These are phyloP conservation scores for Calonectria ilicicola DNA, from an alignment of 2,329 filamentous ascomycete genomes.

Conservation along the genomic window DNA sequence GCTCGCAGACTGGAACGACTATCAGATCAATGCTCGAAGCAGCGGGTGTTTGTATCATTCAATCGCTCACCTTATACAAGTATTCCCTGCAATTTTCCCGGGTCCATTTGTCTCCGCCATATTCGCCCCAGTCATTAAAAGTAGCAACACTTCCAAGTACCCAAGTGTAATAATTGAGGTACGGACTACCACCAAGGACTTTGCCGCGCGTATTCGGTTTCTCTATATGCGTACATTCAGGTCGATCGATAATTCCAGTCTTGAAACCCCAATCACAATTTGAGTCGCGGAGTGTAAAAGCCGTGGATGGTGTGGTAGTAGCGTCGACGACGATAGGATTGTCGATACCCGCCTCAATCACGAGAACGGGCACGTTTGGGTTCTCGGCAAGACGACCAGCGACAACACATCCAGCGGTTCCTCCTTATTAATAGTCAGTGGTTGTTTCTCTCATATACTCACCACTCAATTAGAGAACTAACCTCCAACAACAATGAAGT, in stretches of 20 bases:
- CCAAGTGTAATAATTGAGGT: slow-evolving; percentile 75
- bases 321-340: slow-evolving; percentile 62
- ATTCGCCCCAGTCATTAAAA: slow-evolving; percentile 78
- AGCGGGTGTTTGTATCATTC: no score
- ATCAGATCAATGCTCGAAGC: background rate
- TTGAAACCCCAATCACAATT: slow-evolving; percentile 72
- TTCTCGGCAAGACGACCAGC: slow-evolving; percentile 52
- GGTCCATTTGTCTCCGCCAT: slow-evolving; percentile 76
- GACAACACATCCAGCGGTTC: slow-evolving; percentile 51
- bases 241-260: slow-evolving; percentile 69
- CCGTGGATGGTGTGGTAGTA: slow-evolving; percentile 64
- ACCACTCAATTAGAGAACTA: background rate
- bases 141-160: slow-evolving; percentile 68
- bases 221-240: slow-evolving; percentile 71
- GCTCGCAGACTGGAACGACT: slow-evolving; percentile 53
- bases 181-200: slow-evolving; percentile 68
- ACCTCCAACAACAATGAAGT: slow-evolving; percentile 29
- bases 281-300: slow-evolving; percentile 65
- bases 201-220: slow-evolving; percentile 70
- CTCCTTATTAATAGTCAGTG: slow-evolving; percentile 35
- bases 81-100: slow-evolving; percentile 61
- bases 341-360: slow-evolving; percentile 61
- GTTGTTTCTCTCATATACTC: no score
- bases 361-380: slow-evolving; percentile 54
- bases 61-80: slow-evolving; percentile 57